Evolutionary conservation across 495 filamentous ascomycete species (phyloP).

Genomic region (Friedmanniomyces endolithicus): DNA sequence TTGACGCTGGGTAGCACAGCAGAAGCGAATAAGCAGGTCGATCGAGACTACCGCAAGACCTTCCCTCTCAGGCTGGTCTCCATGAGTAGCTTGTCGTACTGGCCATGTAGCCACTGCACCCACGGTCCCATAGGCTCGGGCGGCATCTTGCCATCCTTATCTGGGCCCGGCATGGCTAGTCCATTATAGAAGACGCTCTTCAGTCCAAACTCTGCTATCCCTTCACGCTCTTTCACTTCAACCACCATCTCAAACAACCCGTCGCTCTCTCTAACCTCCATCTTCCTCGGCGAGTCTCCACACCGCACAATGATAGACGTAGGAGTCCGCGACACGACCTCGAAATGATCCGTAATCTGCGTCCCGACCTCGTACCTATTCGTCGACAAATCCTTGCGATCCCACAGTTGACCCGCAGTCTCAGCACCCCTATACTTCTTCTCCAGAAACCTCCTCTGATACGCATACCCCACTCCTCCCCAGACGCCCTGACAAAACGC

Average conservation of each 20-base stretch:
- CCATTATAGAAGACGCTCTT: conserved; percentile 57
- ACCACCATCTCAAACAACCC: conserved; percentile 60
- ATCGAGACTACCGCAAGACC: conserved; percentile 7
- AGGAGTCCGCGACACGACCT: conserved; percentile 55
- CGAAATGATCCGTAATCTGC: conserved; percentile 62
- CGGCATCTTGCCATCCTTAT: conserved; percentile 24
- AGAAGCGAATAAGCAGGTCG: neutral
- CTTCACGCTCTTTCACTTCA: conserved; percentile 44
- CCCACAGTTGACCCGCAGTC: conserved; percentile 55
- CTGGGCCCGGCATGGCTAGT: conserved; percentile 22
- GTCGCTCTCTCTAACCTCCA: conserved; percentile 46
- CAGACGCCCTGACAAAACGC: conserved; percentile 56
- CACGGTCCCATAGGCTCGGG: conserved; percentile 39
- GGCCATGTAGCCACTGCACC: conserved; percentile 46
- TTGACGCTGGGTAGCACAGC: neutral
- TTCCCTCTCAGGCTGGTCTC: conserved; percentile 39
- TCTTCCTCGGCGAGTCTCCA: conserved; percentile 51
- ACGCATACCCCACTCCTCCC: conserved; percentile 54
- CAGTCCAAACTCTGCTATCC: conserved; percentile 50
- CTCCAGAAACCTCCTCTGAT: conserved; percentile 49
- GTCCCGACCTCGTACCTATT: conserved; percentile 51
- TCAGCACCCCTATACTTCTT: conserved; percentile 49
- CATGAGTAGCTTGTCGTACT: conserved; percentile 53
- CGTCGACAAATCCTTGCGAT: conserved; percentile 38
- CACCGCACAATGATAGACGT: conserved; percentile 51